Base-by-base conservation (phyloP, 352 stramenopile species). In the Pythium periplocum region DNA sequence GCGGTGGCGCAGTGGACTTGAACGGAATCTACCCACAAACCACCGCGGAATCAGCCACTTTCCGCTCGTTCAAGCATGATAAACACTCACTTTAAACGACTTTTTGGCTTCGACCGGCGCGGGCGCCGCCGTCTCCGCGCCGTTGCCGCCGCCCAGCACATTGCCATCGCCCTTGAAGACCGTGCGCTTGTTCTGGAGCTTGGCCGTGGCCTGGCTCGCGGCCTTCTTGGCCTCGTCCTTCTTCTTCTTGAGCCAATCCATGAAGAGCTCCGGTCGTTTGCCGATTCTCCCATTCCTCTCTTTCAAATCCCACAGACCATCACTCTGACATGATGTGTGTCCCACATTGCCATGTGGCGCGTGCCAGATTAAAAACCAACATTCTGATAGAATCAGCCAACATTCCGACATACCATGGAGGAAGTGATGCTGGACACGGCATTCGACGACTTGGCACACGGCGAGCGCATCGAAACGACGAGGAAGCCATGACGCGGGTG, bases 211-310 rank as follows among this genome's bases (percentile, higher is more conserved):
- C 49, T 68, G 53, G 32, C 17, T 61, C 38, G 75, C 74, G 17
- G 77, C 77, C 61, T 83, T 65, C 65, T 86, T 83, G 39, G 75
- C 79, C 55, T 71, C 76, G 10, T 87, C 71, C 70, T 87, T 90
- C 69, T 87, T 87, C 73, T 90, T 90, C 74, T 86, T 90, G 12
- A 90, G 66, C 79, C 79, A 90, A 40, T 86, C 75, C 75, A 86
- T 86, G 17, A 26, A 26, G 17, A 26, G 17, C 17, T 26, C 17
- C 17, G 11, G 37, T 8, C 47, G 10, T 43, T 53, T 53, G 17
- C 59, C 57, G 51, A 66, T 60, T 11, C 7, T 52, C 17, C 17
- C 17, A 26, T 26, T 26, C 17, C 17, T 26, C 17, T 26, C 17
- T 26, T 26, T 26, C 17, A 26, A 26, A 26, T 26, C 17, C 0